phyloP scores from a whole-genome alignment of 2,329 filamentous ascomycete species.

The Clathrospora elynae region DNA sequence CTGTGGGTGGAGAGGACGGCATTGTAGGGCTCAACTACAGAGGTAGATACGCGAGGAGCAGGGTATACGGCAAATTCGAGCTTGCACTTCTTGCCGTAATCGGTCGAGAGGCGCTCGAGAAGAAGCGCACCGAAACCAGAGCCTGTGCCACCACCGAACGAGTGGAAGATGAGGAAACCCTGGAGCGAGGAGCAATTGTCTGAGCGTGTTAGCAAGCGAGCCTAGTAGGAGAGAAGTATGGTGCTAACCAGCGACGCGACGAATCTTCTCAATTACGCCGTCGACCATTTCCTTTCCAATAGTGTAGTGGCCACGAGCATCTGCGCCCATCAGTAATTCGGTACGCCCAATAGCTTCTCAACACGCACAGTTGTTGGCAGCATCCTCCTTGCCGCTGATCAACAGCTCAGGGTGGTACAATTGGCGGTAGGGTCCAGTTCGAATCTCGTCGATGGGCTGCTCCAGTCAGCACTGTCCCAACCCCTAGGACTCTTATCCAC shows the following conservation, averaged over 20 bases:
- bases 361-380: conserved; percentile 70
- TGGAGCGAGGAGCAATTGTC: conserved; percentile 76
- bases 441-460: conserved; percentile 72
- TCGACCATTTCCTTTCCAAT: conserved; percentile 79
- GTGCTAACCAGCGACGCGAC: conserved; percentile 67
- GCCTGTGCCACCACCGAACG: conserved; percentile 73
- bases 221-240: background rate
- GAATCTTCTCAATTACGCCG: conserved; percentile 70
- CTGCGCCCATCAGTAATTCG: conserved; percentile 43
- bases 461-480: conserved; percentile 21
- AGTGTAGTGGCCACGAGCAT: conserved; percentile 76
- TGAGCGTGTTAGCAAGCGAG: conserved; percentile 40
- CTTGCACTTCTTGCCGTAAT: conserved; percentile 79
- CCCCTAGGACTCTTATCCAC: conserved; percentile 23
- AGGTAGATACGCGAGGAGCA: conserved; percentile 70
- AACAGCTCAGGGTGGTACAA: conserved; percentile 75
- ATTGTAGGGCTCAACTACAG: conserved; percentile 76
- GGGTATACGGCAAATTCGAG: conserved; percentile 76
- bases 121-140: conserved; percentile 75
- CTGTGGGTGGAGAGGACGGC: conserved; percentile 74
- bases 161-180: conserved; percentile 77
- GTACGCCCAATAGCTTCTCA: background rate
- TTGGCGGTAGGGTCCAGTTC: conserved; percentile 68
- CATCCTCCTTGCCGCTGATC: conserved; percentile 77
- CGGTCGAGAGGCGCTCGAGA: conserved; percentile 72